phyloP scores from a whole-genome alignment of 2,329 filamentous ascomycete genomes.

The Leptographium galeiforme region DNA sequence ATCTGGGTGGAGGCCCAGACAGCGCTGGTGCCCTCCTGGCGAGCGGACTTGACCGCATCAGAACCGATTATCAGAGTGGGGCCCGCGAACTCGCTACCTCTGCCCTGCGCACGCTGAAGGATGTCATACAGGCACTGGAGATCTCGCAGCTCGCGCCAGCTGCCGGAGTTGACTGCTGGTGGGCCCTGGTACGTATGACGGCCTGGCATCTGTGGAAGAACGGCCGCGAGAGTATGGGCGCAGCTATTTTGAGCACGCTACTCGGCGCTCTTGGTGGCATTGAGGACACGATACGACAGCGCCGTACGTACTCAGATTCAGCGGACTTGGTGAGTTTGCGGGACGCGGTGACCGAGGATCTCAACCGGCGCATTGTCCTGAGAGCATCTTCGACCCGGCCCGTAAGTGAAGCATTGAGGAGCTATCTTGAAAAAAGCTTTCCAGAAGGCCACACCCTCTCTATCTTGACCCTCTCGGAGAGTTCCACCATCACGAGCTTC shows the following conservation, averaged over 20 bases:
- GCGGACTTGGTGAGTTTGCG: constrained; percentile 5
- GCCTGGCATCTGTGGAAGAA: constrained; percentile 54
- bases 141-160: background rate
- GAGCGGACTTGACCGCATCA: constrained; percentile 33
- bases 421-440: constrained; percentile 22
- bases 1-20: constrained; percentile 23
- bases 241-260: constrained; percentile 39
- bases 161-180: constrained; percentile 30
- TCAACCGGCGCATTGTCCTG: constrained; percentile 11
- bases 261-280: constrained; percentile 30
- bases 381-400: constrained; percentile 12
- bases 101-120: constrained; percentile 35
- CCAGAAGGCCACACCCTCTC: constrained; percentile 19
- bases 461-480: constrained; percentile 48
- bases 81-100: constrained; percentile 42
- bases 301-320: constrained; percentile 7
- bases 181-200: constrained; percentile 38
- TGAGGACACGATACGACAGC: constrained; percentile 17
- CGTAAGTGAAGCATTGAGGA: constrained; percentile 19
- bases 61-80: constrained; percentile 43
- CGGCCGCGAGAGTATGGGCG: constrained; percentile 52
- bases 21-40: constrained; percentile 30
- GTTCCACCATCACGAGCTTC: constrained; percentile 42
- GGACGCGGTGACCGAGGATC: constrained; percentile 5
- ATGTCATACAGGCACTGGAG: constrained; percentile 26